phyloP scores from a whole-genome alignment of 768 basidiomycete genomes.

The Lentinula edodes region DNA sequence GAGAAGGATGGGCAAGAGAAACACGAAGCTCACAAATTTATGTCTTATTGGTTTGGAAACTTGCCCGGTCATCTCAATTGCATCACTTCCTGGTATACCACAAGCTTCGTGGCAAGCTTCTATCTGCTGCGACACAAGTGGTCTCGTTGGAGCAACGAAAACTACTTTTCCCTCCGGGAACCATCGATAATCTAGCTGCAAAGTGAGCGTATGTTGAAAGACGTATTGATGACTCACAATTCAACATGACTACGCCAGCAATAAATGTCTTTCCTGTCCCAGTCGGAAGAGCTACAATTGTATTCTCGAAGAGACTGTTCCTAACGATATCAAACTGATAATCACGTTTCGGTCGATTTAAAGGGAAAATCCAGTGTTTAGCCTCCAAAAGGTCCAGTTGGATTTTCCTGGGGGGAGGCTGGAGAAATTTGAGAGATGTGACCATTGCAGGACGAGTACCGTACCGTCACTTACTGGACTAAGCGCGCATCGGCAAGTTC shows the following conservation, averaged over 20 bases:
- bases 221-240: conserved; percentile 45
- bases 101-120: conserved; percentile 90
- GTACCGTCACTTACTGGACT: conserved; percentile 25
- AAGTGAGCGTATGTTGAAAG: neutral
- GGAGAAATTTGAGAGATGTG: neutral
- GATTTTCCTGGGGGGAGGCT: conserved; percentile 78
- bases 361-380: conserved; percentile 87
- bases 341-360: conserved; percentile 81
- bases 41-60: conserved; percentile 48
- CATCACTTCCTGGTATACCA: conserved; percentile 85
- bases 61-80: conserved; percentile 82
- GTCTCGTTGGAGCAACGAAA: conserved; percentile 95
- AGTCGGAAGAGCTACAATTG: conserved; percentile 90
- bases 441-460: neutral
- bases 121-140: conserved; percentile 92
- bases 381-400: conserved; percentile 70
- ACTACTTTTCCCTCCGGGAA: conserved; percentile 89
- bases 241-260: conserved; percentile 94
- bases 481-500: neutral
- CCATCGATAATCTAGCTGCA: conserved; percentile 74
- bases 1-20: neutral
- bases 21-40: conserved; percentile 46
- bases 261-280: conserved; percentile 98
- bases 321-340: conserved; percentile 94
- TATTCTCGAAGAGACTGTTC: conserved; percentile 84